Percentiles rank a stretch among this genome's conserved stretches.
These are phyloP conservation scores for Filobasidium floriforme DNA, from an alignment of 768 basidiomycete genomes.

Conservation along the genomic window DNA sequence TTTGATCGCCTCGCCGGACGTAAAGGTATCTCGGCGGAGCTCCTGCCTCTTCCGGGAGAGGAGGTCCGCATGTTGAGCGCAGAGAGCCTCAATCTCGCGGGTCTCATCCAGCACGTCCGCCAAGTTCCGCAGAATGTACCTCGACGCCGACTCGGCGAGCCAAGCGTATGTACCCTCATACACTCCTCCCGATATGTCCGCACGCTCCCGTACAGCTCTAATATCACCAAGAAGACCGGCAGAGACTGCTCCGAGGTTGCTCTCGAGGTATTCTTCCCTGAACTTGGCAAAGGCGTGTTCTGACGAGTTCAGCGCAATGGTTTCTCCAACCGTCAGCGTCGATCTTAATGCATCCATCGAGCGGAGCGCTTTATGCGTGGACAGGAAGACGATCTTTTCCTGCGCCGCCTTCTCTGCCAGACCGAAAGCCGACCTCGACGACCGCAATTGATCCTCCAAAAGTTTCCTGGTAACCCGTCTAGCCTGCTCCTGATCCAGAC, in stretches of 20 bases:
- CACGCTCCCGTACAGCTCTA: neutral
- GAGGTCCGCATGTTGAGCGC: neutral
- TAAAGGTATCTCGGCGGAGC: neutral
- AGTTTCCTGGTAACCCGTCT: neutral
- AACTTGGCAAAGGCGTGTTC: conserved; percentile 11
- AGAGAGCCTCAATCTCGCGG: neutral
- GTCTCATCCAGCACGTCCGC: conserved; percentile 1
- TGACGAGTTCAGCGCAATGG: neutral
- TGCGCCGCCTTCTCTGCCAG: neutral
- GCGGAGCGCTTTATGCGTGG: neutral
- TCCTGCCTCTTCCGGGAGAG: neutral
- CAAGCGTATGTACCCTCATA: neutral
- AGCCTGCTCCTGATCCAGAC: neutral
- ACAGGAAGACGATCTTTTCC: conserved; percentile 5
- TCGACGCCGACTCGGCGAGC: neutral
- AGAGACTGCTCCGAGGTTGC: conserved; percentile 10
- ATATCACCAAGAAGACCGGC: conserved; percentile 9
- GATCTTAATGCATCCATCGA: neutral
- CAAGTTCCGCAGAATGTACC: neutral
- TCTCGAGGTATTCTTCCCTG: conserved; percentile 14
- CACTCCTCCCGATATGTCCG: neutral
- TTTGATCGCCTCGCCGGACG: conserved; percentile 28
- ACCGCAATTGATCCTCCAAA: neutral
- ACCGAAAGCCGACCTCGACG: neutral
- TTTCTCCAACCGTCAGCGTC: neutral